Percentiles rank a stretch among this genome's conserved stretches.
Evolutionary conservation across 2,329 filamentous ascomycete species (phyloP).

Genomic region (Colletotrichum australisinense): DNA sequence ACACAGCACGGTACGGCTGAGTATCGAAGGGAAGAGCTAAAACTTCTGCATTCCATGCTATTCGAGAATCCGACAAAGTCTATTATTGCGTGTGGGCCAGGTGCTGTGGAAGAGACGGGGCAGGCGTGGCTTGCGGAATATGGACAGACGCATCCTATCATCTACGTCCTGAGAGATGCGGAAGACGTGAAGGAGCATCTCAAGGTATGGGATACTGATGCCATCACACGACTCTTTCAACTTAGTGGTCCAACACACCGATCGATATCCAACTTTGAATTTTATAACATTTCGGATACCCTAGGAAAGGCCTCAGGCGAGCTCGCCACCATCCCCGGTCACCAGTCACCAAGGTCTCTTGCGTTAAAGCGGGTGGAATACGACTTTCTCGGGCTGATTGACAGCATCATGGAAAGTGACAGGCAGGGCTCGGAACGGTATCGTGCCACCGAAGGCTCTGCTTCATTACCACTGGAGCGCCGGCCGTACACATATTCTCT

Average conservation of each 20-base stretch:
- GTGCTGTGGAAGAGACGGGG: constrained; percentile 66
- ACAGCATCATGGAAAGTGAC: constrained; percentile 68
- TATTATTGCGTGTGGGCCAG: constrained; percentile 78
- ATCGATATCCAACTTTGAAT: constrained; percentile 78
- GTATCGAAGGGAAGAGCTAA: constrained; percentile 72
- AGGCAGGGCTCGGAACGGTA: constrained; percentile 60
- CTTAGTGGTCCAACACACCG: constrained; percentile 69
- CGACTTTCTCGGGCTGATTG: constrained; percentile 73
- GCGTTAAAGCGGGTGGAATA: constrained; percentile 75
- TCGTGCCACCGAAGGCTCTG: constrained; percentile 72
- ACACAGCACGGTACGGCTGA: constrained; percentile 69
- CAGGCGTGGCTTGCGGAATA: constrained; percentile 72
- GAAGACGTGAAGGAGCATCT: constrained; percentile 73
- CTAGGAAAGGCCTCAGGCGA: constrained; percentile 17
- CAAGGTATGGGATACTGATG: constrained; percentile 62
- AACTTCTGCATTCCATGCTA: constrained; percentile 71
- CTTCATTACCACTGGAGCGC: constrained; percentile 68
- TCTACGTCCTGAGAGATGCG: constrained; percentile 75
- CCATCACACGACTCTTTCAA: constrained; percentile 68
- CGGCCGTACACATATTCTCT: constrained; percentile 75
- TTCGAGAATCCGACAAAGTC: constrained; percentile 66
- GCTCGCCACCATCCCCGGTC: constrained; percentile 38
- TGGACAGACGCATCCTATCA: constrained; percentile 72
- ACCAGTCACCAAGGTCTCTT: constrained; percentile 62
- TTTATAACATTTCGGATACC: constrained; percentile 78